Evolutionary conservation across 495 filamentous ascomycete species (phyloP).

Genomic region (Staphylotrichum tortipilum): DNA sequence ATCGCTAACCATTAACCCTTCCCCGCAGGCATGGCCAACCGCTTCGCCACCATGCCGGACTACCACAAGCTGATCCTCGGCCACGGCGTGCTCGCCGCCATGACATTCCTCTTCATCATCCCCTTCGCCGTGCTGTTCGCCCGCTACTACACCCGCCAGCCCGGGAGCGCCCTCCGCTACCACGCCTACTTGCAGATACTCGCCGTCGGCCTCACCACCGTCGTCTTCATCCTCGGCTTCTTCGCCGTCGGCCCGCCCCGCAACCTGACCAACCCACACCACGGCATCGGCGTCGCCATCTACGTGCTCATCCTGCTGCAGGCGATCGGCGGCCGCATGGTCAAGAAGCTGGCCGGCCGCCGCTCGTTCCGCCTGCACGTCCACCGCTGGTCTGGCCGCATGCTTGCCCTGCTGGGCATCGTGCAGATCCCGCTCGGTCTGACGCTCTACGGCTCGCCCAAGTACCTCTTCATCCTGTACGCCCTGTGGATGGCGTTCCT

Average conservation of each 20-base stretch:
- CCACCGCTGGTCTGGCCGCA: conserved; percentile 81
- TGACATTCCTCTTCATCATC: conserved; percentile 79
- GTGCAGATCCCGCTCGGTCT: conserved; percentile 84
- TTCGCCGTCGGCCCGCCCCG: conserved; percentile 68
- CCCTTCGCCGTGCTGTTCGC: conserved; percentile 69
- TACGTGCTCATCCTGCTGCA: conserved; percentile 80
- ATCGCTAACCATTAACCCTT: conserved; percentile 4
- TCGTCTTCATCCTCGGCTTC: conserved; percentile 67
- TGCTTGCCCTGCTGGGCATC: conserved; percentile 68
- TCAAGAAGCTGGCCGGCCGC: conserved; percentile 48
- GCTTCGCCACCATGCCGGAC: conserved; percentile 63
- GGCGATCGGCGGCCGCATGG: conserved; percentile 63
- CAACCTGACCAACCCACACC: conserved; percentile 86
- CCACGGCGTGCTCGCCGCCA: conserved; percentile 77
- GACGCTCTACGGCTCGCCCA: conserved; percentile 85
- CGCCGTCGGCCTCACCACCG: conserved; percentile 61
- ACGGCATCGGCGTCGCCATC: conserved; percentile 85
- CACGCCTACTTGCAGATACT: conserved; percentile 87
- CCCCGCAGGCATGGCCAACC: conserved; percentile 77
- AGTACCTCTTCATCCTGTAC: conserved; percentile 75
- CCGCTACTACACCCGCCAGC: conserved; percentile 56
- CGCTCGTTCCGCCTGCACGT: conserved; percentile 66
- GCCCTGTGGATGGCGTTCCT: conserved; percentile 62
- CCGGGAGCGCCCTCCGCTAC: conserved; percentile 58
- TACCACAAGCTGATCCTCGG: conserved; percentile 74